Conservation (phyloP, 2,329 filamentous ascomycete genomes). For the Sporothrix globosa region DNA sequence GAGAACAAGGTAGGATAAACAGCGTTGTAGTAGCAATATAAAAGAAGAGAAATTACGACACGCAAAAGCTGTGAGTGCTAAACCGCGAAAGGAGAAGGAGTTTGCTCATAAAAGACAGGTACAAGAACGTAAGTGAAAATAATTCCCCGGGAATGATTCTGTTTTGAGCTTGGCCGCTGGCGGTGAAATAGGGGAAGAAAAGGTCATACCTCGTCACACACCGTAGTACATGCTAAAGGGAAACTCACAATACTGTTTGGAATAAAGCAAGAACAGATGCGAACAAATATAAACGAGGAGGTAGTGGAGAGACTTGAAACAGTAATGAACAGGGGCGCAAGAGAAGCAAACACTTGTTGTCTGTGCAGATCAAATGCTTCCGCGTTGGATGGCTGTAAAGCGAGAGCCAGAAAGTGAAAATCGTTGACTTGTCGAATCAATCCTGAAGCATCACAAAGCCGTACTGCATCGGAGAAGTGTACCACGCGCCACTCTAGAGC, state of each 20-base stretch:
- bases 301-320: slow-evolving; percentile 21
- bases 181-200: neutral
- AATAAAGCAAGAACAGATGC: slow-evolving; percentile 29
- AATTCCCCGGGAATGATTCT: slow-evolving; percentile 18
- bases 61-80: slow-evolving; percentile 13
- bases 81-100: neutral
- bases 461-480: slow-evolving; percentile 30
- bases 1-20: neutral
- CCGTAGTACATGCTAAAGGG: slow-evolving; percentile 9
- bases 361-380: neutral
- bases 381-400: neutral
- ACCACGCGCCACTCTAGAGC: slow-evolving; percentile 37
- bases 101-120: slow-evolving; percentile 21
- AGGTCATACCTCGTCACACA: slow-evolving; percentile 20
- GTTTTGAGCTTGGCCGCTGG: slow-evolving; percentile 7
- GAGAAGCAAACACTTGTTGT: neutral
- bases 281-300: slow-evolving; percentile 33
- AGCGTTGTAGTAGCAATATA: slow-evolving; percentile 26
- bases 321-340: slow-evolving; percentile 18
- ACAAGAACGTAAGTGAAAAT: slow-evolving; percentile 22
- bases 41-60: neutral
- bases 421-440: neutral
- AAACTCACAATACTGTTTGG: slow-evolving; percentile 15
- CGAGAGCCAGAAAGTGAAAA: neutral
- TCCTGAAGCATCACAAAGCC: slow-evolving; percentile 24